Evolutionary conservation across 441 rosid species (phyloP), one percentile per base, ranked within the genome.

Genomic region (Corymbia citriodora): DNA sequence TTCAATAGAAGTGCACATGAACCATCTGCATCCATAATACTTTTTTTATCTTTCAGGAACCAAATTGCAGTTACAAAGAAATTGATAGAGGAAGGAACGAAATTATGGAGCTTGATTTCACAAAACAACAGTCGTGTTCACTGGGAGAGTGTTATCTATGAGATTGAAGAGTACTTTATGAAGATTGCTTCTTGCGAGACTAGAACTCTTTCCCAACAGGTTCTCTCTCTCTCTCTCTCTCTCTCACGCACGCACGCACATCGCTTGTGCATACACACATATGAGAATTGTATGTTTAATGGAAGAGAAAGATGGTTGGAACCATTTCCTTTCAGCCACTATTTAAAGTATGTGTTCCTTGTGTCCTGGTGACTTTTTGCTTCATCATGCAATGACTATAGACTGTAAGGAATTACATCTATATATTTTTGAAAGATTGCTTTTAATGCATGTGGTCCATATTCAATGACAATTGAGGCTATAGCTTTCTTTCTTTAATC

Each of bases 41-140:
- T 53, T 48, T 40, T 59, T 57, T 55, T 36, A 14, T 25, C 27
- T 72, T 87, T 87, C 94, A 97, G 99, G 92, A 93, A 89, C 92
- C 99, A 96, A 92, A 95, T 97, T 92, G 93, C 92, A 87, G 93
- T 95, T 90, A 95, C 96, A 79, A 97, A 94, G 93, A 92, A 93
- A 89, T 90, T 97, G 95, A 97, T 97, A 91, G 96, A 93, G 83
- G 98, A 97, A 92, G 99, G 99, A 92, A 96, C 96, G 85, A 95
- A 89, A 92, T 94, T 95, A 11, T 97, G 99, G 99, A 95, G 93
- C 89, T 90, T 93, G 91, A 94, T 97, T 85, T 93, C 98, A 49
- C 94, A 93, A 93, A 94, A 94, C 93, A 94, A 95, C 90, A 91
- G 86, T 53, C 94, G 90, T 65, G 96, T 96, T 92, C 96, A 92